A percentile compares a stretch with the other conserved stretches of the same genome.
phyloP scores from a whole-genome alignment of 2,329 filamentous ascomycete species.

The Stachybotrys echinatus region DNA sequence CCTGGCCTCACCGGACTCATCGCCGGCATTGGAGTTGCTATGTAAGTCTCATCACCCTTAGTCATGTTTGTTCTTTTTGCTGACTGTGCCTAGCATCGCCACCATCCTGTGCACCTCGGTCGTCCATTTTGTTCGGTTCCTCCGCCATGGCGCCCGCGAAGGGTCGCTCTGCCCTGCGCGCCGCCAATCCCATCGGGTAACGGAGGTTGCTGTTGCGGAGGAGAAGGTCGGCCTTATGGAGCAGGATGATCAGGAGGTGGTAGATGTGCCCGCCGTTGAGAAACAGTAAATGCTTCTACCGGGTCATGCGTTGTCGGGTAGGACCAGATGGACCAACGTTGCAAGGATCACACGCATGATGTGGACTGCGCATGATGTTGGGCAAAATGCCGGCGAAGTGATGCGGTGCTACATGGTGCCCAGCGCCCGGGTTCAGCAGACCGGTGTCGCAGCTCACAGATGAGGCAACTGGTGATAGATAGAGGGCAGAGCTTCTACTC shows the following conservation, averaged over 20 bases:
- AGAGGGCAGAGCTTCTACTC: neutral
- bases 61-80: neutral
- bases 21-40: constrained; percentile 61
- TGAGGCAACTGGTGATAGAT: neutral
- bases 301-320: too few relatives aligned
- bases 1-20: constrained; percentile 65
- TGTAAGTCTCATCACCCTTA: constrained; percentile 39
- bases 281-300: constrained; percentile 16
- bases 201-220: constrained; percentile 21
- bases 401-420: too few relatives aligned
- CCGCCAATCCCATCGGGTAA: neutral
- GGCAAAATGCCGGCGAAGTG: too few relatives aligned
- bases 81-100: constrained; percentile 41
- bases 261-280: constrained; percentile 19
- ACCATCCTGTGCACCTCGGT: constrained; percentile 61
- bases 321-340: too few relatives aligned
- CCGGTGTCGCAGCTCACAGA: neutral
- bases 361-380: too few relatives aligned
- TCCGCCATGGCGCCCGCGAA: constrained; percentile 20
- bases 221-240: constrained; percentile 49
- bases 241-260: constrained; percentile 19
- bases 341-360: too few relatives aligned
- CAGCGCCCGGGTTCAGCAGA: too few relatives aligned
- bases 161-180: neutral
- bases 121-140: constrained; percentile 51